Evolutionary conservation across 768 basidiomycete species (phyloP).

Genomic region (Boletus fagicola): DNA sequence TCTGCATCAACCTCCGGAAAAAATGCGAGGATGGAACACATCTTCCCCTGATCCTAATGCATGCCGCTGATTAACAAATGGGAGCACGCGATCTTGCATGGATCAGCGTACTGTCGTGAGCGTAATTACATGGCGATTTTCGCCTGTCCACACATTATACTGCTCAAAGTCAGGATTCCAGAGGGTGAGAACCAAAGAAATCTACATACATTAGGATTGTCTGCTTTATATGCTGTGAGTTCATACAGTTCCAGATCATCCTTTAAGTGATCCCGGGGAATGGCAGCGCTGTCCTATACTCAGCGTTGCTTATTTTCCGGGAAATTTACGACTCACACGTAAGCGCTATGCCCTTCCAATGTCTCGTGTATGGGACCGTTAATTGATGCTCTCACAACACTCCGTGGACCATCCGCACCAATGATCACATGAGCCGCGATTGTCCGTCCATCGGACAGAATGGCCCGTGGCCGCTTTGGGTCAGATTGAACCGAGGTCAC

Average conservation of each 20-base stretch:
- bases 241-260: conserved; percentile 44
- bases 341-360: conserved; percentile 39
- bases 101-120: conserved; percentile 25
- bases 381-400: conserved; percentile 39
- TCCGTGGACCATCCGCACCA: conserved; percentile 60
- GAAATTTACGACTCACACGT: conserved; percentile 39
- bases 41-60: conserved; percentile 36
- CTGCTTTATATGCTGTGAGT: conserved; percentile 25
- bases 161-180: conserved; percentile 3
- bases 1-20: conserved; percentile 40
- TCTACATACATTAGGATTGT: conserved; percentile 23
- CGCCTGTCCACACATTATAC: conserved; percentile 30
- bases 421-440: conserved; percentile 54
- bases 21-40: conserved; percentile 39
- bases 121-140: conserved; percentile 22
- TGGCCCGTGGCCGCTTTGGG: conserved; percentile 29
- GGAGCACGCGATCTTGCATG: background rate
- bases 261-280: conserved; percentile 43
- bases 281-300: conserved; percentile 34
- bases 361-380: conserved; percentile 31
- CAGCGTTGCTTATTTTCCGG: background rate
- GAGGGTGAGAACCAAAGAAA: background rate
- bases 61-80: background rate
- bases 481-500: conserved; percentile 37
- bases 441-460: conserved; percentile 43